Evolutionary conservation across 176 grass and related monocot genomes (phyloP).

Genomic region (Tuctoria greenei): DNA sequence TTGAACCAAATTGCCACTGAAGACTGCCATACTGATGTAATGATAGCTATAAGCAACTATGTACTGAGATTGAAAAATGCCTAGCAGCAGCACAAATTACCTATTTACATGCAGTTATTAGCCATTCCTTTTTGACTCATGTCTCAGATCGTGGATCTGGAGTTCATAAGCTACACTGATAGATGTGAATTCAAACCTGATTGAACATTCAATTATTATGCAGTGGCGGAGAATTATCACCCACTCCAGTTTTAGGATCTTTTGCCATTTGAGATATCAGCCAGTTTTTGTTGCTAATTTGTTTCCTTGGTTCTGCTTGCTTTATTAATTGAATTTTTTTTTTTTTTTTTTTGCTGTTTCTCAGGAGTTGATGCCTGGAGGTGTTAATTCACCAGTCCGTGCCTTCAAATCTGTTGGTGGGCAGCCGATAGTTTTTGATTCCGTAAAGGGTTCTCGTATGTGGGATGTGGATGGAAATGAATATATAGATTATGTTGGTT

Average conservation of each 20-base stretch:
- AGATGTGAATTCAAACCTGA: neutral
- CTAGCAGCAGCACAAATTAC: neutral
- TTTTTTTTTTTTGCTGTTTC: conserved; percentile 13
- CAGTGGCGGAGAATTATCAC: neutral
- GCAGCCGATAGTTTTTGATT: conserved; percentile 92
- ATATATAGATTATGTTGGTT: conserved; percentile 99
- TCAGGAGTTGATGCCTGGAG: conserved; percentile 95
- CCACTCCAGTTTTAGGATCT: neutral
- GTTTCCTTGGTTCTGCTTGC: neutral
- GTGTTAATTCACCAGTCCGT: conserved; percentile 96
- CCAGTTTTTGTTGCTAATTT: neutral
- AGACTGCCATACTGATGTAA: neutral
- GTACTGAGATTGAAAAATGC: neutral
- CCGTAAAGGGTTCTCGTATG: conserved; percentile 93
- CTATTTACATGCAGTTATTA: conserved; percentile 4
- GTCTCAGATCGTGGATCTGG: conserved; percentile 14
- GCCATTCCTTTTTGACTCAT: neutral
- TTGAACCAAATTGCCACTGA: conserved; percentile 9
- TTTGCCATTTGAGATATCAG: neutral
- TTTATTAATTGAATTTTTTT: conserved; percentile 27
- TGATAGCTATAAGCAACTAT: neutral
- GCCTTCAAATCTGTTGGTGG: conserved; percentile 98
- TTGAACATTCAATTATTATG: conserved; percentile 8
- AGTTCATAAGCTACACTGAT: neutral
- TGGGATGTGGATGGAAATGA: conserved; percentile 99